Base-by-base conservation (phyloP, 495 filamentous ascomycete species). In the Penicillium manginii region DNA sequence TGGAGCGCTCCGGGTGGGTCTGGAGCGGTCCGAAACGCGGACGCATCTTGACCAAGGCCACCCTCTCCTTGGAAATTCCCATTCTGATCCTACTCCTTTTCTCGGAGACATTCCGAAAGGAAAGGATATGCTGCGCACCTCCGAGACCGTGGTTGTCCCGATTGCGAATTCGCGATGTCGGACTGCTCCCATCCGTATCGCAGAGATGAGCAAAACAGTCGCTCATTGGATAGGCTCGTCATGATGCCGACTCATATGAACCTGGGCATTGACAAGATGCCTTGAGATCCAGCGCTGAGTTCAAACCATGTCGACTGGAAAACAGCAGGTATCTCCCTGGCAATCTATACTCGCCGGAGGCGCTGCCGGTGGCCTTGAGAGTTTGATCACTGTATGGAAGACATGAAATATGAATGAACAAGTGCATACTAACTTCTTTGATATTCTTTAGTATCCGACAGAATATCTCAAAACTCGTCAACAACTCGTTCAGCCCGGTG, bases 381-480 rank as follows among this genome's bases (percentile, higher is more conserved):
- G 60, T 32, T 55, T 63, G 19, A 54, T 63, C 17, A 67, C 64
- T 1, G 60, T 66, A 59, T 39, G 52, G 23, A 54, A 7, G 6
- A 12, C 3, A 26, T 0, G 17, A 15, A 15, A 48, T 7, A n/a
- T 43, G 15, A 19, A 8, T 21, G 40, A 15, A 19, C 4, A 35
- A 37, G 37, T 33, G 2, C 3, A 21, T 31, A 32, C 39, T 54
- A 21, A 46, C 39, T 31, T 51, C 12, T 22, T 22, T 45, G 18
- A 23, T 0, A 33, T 3, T 2, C 14, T 42, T 4, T 29, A 54
- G 52, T 54, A 54, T 19, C 22, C 52, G 0, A 67, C 64, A 10
- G 64, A 67, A 45, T 67, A 67, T 43, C 37, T 67, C 0, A 67
- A 67, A 46, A 67, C 64, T 9, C 50, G 60, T 26, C 64, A 67